Conservation (phyloP, 345 rosid species). For the Eucalyptus sp. region DNA sequence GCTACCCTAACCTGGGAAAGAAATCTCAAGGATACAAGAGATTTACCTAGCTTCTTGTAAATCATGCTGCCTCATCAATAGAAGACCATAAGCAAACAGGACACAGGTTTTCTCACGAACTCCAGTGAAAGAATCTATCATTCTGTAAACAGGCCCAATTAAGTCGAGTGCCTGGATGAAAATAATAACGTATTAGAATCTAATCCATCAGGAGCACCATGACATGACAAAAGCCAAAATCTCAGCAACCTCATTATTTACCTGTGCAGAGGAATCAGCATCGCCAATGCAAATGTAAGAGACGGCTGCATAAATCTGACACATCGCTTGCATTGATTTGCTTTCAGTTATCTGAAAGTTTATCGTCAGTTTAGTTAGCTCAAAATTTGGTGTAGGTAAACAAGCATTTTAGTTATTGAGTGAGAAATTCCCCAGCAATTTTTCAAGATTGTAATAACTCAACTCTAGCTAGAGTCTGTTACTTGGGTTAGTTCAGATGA, state of each 20-base stretch:
- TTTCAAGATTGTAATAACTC: neutral
- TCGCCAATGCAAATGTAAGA: slow-evolving; percentile 87
- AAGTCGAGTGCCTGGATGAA: slow-evolving; percentile 76
- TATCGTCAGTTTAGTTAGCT: neutral
- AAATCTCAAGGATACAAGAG: neutral
- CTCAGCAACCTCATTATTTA: neutral
- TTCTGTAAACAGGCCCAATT: slow-evolving; percentile 73
- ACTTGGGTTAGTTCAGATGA: neutral
- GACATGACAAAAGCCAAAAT: neutral
- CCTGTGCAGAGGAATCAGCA: slow-evolving; percentile 94
- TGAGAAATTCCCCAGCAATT: neutral
- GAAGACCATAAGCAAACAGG: slow-evolving; percentile 88
- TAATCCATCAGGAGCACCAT: neutral
- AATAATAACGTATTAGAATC: neutral
- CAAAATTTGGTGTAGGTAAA: neutral
- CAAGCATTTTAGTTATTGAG: neutral
- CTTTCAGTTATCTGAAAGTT: slow-evolving; percentile 69
- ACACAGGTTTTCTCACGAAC: slow-evolving; percentile 86
- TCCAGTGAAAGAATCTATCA: slow-evolving; percentile 77
- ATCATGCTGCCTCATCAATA: slow-evolving; percentile 90
- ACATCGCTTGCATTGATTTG: slow-evolving; percentile 84
- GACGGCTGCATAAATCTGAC: slow-evolving; percentile 91
- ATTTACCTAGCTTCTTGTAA: slow-evolving; percentile 83
- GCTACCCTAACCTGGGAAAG: neutral
- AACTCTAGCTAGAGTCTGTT: neutral